Percentiles rank a stretch among this genome's conserved stretches.
These are phyloP conservation scores for Phanerodontia chrysosporium DNA, from an alignment of 768 basidiomycete genomes.

Conservation along the genomic window DNA sequence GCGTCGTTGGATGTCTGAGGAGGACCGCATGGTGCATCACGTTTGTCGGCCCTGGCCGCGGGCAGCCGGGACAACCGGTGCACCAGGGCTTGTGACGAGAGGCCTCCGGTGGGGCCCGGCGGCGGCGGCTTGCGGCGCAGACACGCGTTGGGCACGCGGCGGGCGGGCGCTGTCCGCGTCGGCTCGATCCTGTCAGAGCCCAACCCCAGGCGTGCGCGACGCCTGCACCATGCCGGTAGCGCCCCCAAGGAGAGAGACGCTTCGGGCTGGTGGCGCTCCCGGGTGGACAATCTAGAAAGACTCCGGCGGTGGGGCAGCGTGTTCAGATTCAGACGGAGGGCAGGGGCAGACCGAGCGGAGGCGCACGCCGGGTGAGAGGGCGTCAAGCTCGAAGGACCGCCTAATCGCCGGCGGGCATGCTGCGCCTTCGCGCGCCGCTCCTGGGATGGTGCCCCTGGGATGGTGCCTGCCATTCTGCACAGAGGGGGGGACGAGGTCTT, in stretches of 20 bases:
- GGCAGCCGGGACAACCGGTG: background rate
- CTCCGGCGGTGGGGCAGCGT: background rate
- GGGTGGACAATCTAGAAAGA: background rate
- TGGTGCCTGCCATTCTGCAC: no score
- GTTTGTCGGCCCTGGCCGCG: background rate
- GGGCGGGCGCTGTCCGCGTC: background rate
- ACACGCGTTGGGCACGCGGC: conserved; percentile 7
- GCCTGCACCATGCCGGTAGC: background rate
- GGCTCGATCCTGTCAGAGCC: background rate
- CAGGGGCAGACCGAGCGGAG: background rate
- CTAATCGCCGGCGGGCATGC: background rate
- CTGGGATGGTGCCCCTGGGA: background rate
- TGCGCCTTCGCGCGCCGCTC: background rate
- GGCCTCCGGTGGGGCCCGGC: background rate
- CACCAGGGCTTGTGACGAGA: background rate
- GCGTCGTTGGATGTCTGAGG: background rate
- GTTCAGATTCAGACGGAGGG: no score
- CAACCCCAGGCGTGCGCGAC: background rate
- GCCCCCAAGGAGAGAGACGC: background rate
- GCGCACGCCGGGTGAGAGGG: background rate
- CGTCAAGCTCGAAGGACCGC: background rate
- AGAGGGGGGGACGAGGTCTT: no score
- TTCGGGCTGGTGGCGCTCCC: conserved; percentile 3
- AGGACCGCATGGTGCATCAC: conserved; percentile 5
- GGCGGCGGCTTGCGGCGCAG: background rate